Evolutionary conservation across 768 basidiomycete species (phyloP).

Genomic region (Dendrothele bispora): DNA sequence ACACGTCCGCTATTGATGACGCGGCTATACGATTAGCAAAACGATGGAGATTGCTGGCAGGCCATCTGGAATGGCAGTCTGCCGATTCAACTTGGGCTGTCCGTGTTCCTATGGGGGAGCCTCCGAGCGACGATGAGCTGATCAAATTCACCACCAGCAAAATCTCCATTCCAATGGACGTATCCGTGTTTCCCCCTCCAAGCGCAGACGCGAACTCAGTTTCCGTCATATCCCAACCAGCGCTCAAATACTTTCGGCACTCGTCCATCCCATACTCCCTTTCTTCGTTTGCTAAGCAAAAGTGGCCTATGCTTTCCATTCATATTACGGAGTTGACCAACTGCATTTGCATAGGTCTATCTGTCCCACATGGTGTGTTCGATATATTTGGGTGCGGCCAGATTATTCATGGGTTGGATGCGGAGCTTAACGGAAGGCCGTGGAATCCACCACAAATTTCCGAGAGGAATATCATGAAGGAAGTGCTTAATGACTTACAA

Average conservation of each 20-base stretch:
- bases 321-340: constrained; percentile 4
- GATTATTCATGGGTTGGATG: not conserved
- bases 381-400: constrained; percentile 4
- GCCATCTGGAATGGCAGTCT: constrained; percentile 4
- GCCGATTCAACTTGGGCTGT: not conserved
- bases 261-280: constrained; percentile 3
- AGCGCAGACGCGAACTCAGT: no score
- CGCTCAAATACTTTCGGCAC: constrained; percentile 4
- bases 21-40: constrained; percentile 2
- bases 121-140: not conserved
- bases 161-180: no score
- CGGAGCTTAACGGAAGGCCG: constrained; percentile 1
- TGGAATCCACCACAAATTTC: constrained; percentile 2
- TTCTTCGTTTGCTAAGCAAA: constrained; percentile 1
- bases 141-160: constrained; percentile 7
- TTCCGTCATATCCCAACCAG: no score
- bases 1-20: not conserved
- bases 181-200: no score
- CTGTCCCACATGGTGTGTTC: constrained; percentile 6
- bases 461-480: not conserved
- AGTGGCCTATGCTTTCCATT: constrained; percentile 3
- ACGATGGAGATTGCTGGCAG: constrained; percentile 5
- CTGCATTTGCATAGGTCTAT: constrained; percentile 2
- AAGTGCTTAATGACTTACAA: not conserved
- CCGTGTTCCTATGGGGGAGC: not conserved